Evolutionary conservation across 495 filamentous ascomycete genomes (phyloP).

Genomic region (Talaromyces thailandensis): DNA sequence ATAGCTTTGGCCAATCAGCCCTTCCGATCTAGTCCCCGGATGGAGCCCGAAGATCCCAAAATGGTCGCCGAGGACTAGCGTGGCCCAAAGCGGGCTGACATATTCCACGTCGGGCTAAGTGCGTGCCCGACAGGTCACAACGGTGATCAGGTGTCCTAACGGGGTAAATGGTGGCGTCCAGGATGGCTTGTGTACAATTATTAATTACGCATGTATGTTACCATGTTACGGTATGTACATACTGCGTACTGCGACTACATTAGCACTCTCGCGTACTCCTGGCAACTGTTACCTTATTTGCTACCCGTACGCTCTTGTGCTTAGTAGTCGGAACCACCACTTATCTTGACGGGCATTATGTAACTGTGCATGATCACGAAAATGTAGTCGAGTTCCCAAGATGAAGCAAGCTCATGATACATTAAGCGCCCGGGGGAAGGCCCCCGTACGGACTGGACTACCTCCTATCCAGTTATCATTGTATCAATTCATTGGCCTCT

Average conservation of each 20-base stretch:
- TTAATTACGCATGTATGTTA: no score
- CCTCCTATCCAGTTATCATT: no score
- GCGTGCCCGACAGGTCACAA: background rate
- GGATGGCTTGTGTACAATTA: background rate
- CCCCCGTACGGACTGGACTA: background rate
- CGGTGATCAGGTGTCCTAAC: background rate
- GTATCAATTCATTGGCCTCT: background rate
- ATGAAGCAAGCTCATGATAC: background rate
- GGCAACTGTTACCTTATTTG: background rate
- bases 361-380: background rate
- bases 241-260: background rate
- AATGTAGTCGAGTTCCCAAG: background rate
- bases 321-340: background rate
- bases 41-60: slow-evolving; percentile 3
- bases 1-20: background rate
- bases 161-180: background rate
- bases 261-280: background rate
- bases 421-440: background rate
- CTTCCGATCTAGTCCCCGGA: background rate
- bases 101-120: slow-evolving; percentile 3
- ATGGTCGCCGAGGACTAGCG: slow-evolving; percentile 4
- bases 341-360: background rate
- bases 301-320: background rate
- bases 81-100: background rate
- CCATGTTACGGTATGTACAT: background rate